Evolutionary conservation across 2,329 filamentous ascomycete species (phyloP).

Genomic region (Fusarium nygamai): DNA sequence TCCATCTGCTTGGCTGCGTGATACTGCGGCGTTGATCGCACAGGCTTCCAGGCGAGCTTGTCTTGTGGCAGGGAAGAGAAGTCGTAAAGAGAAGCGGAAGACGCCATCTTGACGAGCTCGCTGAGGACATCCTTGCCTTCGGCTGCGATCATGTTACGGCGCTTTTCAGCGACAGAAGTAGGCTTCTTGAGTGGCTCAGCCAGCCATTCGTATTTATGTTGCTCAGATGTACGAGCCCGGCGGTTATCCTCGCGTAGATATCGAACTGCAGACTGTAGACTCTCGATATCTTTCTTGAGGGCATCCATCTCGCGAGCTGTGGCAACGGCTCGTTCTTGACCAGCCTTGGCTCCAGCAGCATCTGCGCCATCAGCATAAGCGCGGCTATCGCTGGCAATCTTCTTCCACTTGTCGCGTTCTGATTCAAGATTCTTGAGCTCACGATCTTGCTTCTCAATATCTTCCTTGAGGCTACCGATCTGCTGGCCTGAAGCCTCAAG

Average conservation of each 20-base stretch:
- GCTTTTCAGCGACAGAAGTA: conserved; percentile 57
- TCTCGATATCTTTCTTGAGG: conserved; percentile 74
- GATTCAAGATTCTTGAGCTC: conserved; percentile 72
- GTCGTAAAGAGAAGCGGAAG: conserved; percentile 66
- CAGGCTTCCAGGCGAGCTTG: conserved; percentile 73
- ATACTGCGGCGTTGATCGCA: conserved; percentile 71
- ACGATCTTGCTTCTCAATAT: conserved; percentile 73
- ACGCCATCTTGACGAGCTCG: conserved; percentile 71
- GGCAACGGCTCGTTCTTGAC: conserved; percentile 73
- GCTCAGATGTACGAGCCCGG: conserved; percentile 67
- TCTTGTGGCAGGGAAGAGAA: conserved; percentile 66
- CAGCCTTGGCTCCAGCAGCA: conserved; percentile 63
- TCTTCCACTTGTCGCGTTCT: conserved; percentile 77
- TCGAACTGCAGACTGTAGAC: conserved; percentile 71
- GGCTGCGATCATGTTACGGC: conserved; percentile 61
- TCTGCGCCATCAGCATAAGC: conserved; percentile 64
- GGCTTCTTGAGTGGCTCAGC: conserved; percentile 67
- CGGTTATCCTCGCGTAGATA: conserved; percentile 75
- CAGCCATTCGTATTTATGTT: conserved; percentile 67
- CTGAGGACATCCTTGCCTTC: conserved; percentile 73
- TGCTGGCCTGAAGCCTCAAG: conserved; percentile 64
- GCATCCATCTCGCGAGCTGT: conserved; percentile 78
- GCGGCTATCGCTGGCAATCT: conserved; percentile 70
- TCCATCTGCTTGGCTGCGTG: conserved; percentile 73
- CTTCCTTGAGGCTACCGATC: conserved; percentile 66